Evolutionary conservation across 2,329 filamentous ascomycete genomes (phyloP).

Genomic region (Cytospora paraplurivora): DNA sequence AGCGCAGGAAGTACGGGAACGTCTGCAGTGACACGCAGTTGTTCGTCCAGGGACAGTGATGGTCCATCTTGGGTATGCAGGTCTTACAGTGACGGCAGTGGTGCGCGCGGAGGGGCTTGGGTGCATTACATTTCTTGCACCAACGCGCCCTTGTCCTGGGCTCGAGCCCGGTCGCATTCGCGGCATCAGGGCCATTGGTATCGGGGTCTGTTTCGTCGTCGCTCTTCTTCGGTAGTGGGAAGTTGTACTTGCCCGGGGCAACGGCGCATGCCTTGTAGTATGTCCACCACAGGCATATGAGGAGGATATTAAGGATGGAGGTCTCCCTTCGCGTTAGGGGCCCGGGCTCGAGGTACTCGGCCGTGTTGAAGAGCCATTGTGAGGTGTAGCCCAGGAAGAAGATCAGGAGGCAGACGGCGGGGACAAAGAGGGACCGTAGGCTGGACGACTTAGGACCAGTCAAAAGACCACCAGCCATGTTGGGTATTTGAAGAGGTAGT

Average conservation of each 20-base stretch:
- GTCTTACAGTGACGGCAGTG: slow-evolving; percentile 77
- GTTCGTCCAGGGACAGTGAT: slow-evolving; percentile 82
- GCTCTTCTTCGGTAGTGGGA: slow-evolving; percentile 35
- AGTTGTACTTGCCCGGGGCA: slow-evolving; percentile 58
- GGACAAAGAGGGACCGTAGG: slow-evolving; percentile 65
- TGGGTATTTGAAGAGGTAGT: neutral
- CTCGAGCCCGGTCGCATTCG: slow-evolving; percentile 30
- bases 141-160: slow-evolving; percentile 49
- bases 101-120: slow-evolving; percentile 77
- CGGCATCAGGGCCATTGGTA: neutral
- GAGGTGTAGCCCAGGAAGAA: slow-evolving; percentile 71
- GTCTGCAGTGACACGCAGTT: slow-evolving; percentile 84
- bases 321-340: slow-evolving; percentile 60
- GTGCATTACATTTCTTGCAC: slow-evolving; percentile 75
- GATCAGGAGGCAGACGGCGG: slow-evolving; percentile 67
- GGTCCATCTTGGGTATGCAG: slow-evolving; percentile 81
- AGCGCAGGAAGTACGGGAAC: slow-evolving; percentile 80
- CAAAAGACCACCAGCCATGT: slow-evolving; percentile 29
- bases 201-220: slow-evolving; percentile 2
- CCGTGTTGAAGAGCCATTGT: slow-evolving; percentile 68
- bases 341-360: slow-evolving; percentile 60
- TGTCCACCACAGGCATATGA: slow-evolving; percentile 66
- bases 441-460: slow-evolving; percentile 44
- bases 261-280: slow-evolving; percentile 65
- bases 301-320: slow-evolving; percentile 65